phyloP scores from a whole-genome alignment of 1,284 basidiomycete genomes.

The Heterobasidion irregulare region DNA sequence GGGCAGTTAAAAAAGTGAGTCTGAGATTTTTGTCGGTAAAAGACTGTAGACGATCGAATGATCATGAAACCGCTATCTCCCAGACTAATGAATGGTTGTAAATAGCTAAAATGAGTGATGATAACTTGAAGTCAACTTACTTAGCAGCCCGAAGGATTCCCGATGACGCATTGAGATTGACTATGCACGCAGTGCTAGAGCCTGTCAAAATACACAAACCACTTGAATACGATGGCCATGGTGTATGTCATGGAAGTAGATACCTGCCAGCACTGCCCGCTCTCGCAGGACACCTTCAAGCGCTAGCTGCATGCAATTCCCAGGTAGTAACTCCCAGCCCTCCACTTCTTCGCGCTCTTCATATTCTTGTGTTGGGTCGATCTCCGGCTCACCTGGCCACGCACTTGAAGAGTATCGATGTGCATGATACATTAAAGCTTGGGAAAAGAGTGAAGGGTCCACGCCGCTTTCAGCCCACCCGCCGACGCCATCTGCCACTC shows the following conservation, averaged over 20 bases:
- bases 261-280: constrained; percentile 65
- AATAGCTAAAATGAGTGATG: constrained; percentile 1
- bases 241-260: constrained; percentile 2
- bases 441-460: constrained; percentile 73
- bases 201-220: constrained; percentile 33
- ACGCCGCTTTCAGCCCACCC: constrained; percentile 73
- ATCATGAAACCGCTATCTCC: constrained; percentile 84
- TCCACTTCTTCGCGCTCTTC: constrained; percentile 41
- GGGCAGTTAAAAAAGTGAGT: constrained; percentile 83
- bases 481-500: constrained; percentile 63
- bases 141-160: constrained; percentile 77
- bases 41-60: constrained; percentile 59
- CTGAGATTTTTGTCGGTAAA: constrained; percentile 58
- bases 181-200: constrained; percentile 79
- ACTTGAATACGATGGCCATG: background rate
- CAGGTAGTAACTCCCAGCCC: constrained; percentile 64
- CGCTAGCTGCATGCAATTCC: constrained; percentile 64
- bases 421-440: constrained; percentile 64
- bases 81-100: constrained; percentile 37
- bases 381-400: constrained; percentile 66
- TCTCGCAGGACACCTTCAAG: constrained; percentile 69
- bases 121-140: constrained; percentile 31
- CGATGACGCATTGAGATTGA: constrained; percentile 69
- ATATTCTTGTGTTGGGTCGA: constrained; percentile 42
- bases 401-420: constrained; percentile 58